A percentile compares a stretch with the other conserved stretches of the same genome.
phyloP scores from a whole-genome alignment of 148 eudicot genomes.

The Chenopodium quinoa region DNA sequence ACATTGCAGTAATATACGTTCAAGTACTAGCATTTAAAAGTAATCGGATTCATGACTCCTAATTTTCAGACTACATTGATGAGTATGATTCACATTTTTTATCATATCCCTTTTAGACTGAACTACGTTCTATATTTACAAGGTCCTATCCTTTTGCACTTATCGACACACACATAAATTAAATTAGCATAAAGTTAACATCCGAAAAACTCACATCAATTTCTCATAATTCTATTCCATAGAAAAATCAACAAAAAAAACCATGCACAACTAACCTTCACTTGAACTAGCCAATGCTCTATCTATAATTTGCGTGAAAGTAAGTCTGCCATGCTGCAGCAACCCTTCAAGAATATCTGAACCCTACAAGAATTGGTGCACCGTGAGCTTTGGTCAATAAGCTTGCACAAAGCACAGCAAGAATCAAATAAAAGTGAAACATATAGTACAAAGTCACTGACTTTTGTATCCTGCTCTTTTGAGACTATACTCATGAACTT shows the following conservation, averaged over 20 bases:
- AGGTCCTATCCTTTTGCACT: background rate
- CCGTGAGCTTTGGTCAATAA: slow-evolving; percentile 4
- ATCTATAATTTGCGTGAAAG: slow-evolving; percentile 61
- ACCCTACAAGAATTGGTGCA: slow-evolving; percentile 41
- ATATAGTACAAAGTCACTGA: slow-evolving; percentile 32
- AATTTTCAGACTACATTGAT: background rate
- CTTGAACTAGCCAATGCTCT: slow-evolving; percentile 36
- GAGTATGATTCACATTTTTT: background rate
- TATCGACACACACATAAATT: background rate
- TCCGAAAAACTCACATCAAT: background rate
- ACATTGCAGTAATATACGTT: background rate
- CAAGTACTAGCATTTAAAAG: background rate
- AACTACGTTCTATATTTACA: slow-evolving; percentile 1
- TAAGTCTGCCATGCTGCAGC: slow-evolving; percentile 91
- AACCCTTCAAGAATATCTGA: slow-evolving; percentile 61
- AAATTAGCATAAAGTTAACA: background rate
- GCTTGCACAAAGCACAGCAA: slow-evolving; percentile 6
- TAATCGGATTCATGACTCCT: background rate
- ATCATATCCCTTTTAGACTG: background rate
- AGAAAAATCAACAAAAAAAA: background rate
- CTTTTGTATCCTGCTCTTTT: slow-evolving; percentile 62
- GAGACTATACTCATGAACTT: slow-evolving; percentile 60
- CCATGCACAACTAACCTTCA: slow-evolving; percentile 36
- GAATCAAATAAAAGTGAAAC: background rate
- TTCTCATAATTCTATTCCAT: background rate